A percentile compares a stretch with the other conserved stretches of the same genome.
Evolutionary conservation across 345 rosid species (phyloP).

Genomic region (Lepidium aucheri): DNA sequence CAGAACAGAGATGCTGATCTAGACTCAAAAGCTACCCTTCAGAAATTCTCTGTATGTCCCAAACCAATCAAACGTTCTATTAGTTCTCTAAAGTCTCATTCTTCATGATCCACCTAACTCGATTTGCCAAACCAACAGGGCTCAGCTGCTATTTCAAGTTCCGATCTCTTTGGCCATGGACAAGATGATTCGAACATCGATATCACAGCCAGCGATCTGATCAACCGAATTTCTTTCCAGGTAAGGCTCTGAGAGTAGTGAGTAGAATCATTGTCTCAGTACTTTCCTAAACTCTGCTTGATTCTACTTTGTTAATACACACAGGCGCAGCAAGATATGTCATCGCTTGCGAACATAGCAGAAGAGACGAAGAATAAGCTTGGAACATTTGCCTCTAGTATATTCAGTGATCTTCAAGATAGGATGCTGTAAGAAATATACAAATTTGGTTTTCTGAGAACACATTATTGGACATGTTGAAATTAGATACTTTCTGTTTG

Average conservation of each 20-base stretch:
- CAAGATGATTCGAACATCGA: slow-evolving; percentile 47
- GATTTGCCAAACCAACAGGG: slow-evolving; percentile 34
- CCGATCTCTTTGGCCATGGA: slow-evolving; percentile 74
- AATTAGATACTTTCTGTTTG: background rate
- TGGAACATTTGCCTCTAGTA: slow-evolving; percentile 64
- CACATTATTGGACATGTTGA: background rate
- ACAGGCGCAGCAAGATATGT: slow-evolving; percentile 92
- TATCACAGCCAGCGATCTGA: slow-evolving; percentile 75
- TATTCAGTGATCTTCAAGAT: slow-evolving; percentile 83
- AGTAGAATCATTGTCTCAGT: background rate
- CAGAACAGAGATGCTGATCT: slow-evolving; percentile 43
- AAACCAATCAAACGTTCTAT: background rate
- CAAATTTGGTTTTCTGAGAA: background rate
- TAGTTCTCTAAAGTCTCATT: background rate
- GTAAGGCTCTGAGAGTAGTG: slow-evolving; percentile 23
- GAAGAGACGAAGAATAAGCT: slow-evolving; percentile 94
- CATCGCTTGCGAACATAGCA: slow-evolving; percentile 74
- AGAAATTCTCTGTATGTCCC: slow-evolving; percentile 74
- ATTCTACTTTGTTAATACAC: background rate
- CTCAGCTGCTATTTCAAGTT: slow-evolving; percentile 89
- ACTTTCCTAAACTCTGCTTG: background rate
- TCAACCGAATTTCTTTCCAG: slow-evolving; percentile 84
- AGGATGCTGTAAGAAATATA: slow-evolving; percentile 54
- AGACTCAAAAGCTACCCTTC: slow-evolving; percentile 78
- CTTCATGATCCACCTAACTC: background rate